Evolutionary conservation across 2,329 filamentous ascomycete species (phyloP).

Genomic region (Domatiomyces globalis): DNA sequence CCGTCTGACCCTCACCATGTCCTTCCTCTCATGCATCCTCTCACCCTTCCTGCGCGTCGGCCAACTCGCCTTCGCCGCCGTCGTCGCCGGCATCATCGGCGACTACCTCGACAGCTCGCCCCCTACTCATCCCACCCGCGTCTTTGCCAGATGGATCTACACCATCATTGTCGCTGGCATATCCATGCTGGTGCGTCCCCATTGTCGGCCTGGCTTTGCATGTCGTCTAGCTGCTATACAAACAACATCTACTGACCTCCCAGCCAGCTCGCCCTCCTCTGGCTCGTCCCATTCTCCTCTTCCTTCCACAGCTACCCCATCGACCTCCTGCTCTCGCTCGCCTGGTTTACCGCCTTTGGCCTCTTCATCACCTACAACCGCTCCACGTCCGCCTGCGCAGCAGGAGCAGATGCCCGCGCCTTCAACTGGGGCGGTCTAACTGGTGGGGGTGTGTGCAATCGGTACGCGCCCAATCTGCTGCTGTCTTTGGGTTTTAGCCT

Average conservation of each 20-base stretch:
- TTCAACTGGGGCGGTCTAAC: constrained; percentile 48
- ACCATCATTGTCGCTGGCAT: constrained; percentile 56
- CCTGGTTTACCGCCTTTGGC: constrained; percentile 58
- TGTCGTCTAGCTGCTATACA: no score
- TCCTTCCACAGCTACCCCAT: constrained; percentile 57
- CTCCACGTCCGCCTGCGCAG: constrained; percentile 1
- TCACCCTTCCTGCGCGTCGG: constrained; percentile 45
- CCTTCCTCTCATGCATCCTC: constrained; percentile 36
- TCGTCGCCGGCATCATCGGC: constrained; percentile 55
- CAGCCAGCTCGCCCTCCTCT: constrained; percentile 47
- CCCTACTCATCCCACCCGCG: constrained; percentile 32
- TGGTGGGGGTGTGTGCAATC: constrained; percentile 42
- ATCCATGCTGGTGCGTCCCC: constrained; percentile 38
- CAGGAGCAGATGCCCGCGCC: constrained; percentile 22
- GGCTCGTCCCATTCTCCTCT: constrained; percentile 56
- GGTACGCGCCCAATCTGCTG: constrained; percentile 32
- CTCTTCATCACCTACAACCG: constrained; percentile 43
- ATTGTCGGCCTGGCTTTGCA: no score
- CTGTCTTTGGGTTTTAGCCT: no score
- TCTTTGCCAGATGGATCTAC: constrained; percentile 57
- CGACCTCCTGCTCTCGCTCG: constrained; percentile 53
- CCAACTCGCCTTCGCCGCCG: constrained; percentile 56
- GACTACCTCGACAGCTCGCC: constrained; percentile 42
- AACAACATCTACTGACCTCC: constrained; percentile 23
- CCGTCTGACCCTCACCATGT: constrained; percentile 5